Base-by-base conservation (phyloP, 345 rosid genomes). In the Hibiscus trionum region DNA sequence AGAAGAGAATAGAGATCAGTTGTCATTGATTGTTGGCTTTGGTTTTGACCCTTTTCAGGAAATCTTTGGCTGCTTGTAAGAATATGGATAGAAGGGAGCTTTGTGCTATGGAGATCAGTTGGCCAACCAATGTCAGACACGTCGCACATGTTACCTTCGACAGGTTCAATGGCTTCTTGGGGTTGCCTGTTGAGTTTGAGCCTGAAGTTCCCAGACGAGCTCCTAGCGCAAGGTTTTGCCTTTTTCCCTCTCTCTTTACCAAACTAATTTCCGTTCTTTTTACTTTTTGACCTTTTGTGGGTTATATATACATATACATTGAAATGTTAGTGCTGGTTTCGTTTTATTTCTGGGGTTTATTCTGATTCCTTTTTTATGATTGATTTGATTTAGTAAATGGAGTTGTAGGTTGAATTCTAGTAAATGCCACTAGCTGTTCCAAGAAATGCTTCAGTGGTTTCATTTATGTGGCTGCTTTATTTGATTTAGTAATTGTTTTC, bases 131-230 rank as follows among this genome's bases (percentile, higher is more conserved):
- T 72, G 91, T 91, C 17, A 84, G 94, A 7, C 98, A 93, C 68
- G 94, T 93, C 47, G 91, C 96, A 0, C 98, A 91, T 68, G 98
- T 93, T 16, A 93, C 98, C 60, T 93, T 93, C 70, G 98, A 93
- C 78, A 88, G 96, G 75, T 93, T 91, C 78, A 84, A 90, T 80
- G 98, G 98, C 33, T 93, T 93, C 82, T 81, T 87, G 76, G 98
- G 97, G 69, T 78, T 93, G 83, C 97, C 97, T 57, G 90, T 83
- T 69, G 98, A 93, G 85, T 82, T 88, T 72, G 97, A 93, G 84
- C 96, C 93, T 29, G 97, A 91, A 64, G 93, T 93, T 21, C 84
- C 87, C 29, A 81, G 94, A 58, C 75, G 93, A 63, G 91, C 94
- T 66, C 98, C 97, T 14, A 93, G 98, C 74, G 96, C 98, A 35